Percentiles rank a stretch among this genome's conserved stretches.
Conservation (phyloP, 176 grass and related monocot genomes). For the Triticum turgidum region DNA sequence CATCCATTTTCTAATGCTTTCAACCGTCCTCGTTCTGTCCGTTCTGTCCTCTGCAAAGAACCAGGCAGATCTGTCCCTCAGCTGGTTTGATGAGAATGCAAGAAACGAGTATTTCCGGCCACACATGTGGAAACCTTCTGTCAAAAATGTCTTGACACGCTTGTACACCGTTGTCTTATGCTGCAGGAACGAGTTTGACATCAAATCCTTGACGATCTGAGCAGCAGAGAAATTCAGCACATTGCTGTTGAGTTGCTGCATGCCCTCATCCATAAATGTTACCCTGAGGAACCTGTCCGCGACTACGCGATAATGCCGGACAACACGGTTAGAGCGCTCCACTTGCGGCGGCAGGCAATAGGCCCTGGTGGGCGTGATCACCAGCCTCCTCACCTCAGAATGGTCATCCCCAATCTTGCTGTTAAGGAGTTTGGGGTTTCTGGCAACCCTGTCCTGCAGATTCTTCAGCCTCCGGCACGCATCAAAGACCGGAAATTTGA, state of each 20-base stretch:
- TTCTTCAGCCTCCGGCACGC: conserved; percentile 32
- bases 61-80: conserved; percentile 80
- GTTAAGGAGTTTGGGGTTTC: conserved; percentile 31
- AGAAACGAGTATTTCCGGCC: conserved; percentile 79
- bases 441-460: conserved; percentile 31
- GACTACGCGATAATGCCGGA: conserved; percentile 56
- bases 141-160: conserved; percentile 52
- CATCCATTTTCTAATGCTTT: conserved; percentile 65
- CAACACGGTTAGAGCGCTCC: conserved; percentile 69
- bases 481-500: conserved; percentile 41
- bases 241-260: conserved; percentile 61
- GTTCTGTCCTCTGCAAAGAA: conserved; percentile 71
- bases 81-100: conserved; percentile 84
- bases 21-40: conserved; percentile 42
- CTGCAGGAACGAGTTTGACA: conserved; percentile 51
- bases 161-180: conserved; percentile 64
- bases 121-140: conserved; percentile 69
- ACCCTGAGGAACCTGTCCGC: conserved; percentile 80
- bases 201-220: conserved; percentile 66
- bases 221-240: conserved; percentile 64
- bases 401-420: conserved; percentile 25
- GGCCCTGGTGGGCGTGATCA: conserved; percentile 75
- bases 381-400: conserved; percentile 55
- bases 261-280: conserved; percentile 84
- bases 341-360: conserved; percentile 71